Conservation (phyloP, 2,329 filamentous ascomycete species). For the Colletotrichum phormii region DNA sequence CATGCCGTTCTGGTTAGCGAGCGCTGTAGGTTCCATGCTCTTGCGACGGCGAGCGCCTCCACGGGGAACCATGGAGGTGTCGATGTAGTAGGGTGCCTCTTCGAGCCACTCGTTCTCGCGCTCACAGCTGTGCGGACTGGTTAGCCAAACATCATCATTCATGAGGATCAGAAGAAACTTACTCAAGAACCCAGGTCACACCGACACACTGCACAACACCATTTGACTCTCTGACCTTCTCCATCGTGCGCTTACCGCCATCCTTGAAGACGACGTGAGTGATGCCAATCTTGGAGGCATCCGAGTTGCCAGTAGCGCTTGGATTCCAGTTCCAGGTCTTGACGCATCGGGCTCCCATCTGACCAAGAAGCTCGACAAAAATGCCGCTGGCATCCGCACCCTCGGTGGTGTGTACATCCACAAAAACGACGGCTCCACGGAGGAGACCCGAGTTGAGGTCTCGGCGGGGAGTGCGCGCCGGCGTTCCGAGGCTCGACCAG, state of each 20-base stretch:
- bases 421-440: constrained; percentile 80
- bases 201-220: constrained; percentile 88
- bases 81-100: constrained; percentile 76
- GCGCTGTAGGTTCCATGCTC: constrained; percentile 81
- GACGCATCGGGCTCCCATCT: constrained; percentile 85
- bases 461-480: constrained; percentile 65
- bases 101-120: constrained; percentile 82
- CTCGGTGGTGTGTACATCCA: constrained; percentile 86
- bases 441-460: constrained; percentile 67
- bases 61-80: constrained; percentile 74
- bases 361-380: constrained; percentile 81
- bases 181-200: constrained; percentile 90
- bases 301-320: constrained; percentile 46
- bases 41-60: constrained; percentile 79
- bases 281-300: constrained; percentile 72
- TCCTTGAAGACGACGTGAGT: constrained; percentile 94
- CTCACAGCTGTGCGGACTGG: constrained; percentile 69
- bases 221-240: constrained; percentile 79
- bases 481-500: constrained; percentile 68
- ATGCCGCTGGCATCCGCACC: constrained; percentile 84
- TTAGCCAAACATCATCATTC: not conserved
- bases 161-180: constrained; percentile 53
- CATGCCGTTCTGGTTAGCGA: constrained; percentile 76
- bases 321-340: constrained; percentile 82
- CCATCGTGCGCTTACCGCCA: constrained; percentile 81